phyloP scores from a whole-genome alignment of 1,284 basidiomycete species.

The Leccinum huronense region DNA sequence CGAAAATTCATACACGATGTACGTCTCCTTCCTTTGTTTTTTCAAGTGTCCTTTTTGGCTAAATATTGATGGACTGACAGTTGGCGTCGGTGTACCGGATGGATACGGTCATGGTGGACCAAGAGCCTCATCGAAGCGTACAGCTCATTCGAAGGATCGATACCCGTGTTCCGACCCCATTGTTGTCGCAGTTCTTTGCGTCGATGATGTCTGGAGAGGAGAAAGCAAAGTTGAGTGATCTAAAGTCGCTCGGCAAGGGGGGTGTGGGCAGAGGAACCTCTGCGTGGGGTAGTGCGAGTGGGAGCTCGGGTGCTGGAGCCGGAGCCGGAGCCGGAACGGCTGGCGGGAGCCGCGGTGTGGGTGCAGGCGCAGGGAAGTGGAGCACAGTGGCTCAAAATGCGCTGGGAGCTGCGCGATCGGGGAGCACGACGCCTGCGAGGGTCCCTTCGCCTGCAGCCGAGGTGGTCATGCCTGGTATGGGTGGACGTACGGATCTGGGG shows the following conservation, averaged over 20 bases:
- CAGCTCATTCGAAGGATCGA: constrained; percentile 80
- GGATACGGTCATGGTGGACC: constrained; percentile 79
- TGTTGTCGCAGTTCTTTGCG: constrained; percentile 51
- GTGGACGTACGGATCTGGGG: not conserved
- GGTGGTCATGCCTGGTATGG: not conserved
- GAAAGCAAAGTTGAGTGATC: constrained; percentile 59
- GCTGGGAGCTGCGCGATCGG: constrained; percentile 16
- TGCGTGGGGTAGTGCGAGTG: constrained; percentile 6
- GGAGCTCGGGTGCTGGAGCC: not conserved
- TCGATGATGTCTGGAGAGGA: constrained; percentile 35
- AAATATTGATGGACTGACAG: constrained; percentile 30
- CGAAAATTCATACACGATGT: constrained; percentile 79
- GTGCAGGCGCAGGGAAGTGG: constrained; percentile 17
- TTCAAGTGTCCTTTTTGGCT: not conserved
- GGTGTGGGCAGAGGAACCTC: constrained; percentile 2
- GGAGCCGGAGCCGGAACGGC: not conserved
- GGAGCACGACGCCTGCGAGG: constrained; percentile 20
- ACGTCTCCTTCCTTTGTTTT: constrained; percentile 27
- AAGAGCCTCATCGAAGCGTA: constrained; percentile 78
- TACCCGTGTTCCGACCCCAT: constrained; percentile 69
- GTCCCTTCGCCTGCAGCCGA: constrained; percentile 24
- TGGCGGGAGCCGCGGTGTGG: not conserved
- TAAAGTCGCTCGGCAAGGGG: constrained; percentile 36
- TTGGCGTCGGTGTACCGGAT: constrained; percentile 79
- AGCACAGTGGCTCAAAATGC: constrained; percentile 24